Conservation (phyloP, 192 early-diverging fungal genomes). For the Radiomyces spectabilis region DNA sequence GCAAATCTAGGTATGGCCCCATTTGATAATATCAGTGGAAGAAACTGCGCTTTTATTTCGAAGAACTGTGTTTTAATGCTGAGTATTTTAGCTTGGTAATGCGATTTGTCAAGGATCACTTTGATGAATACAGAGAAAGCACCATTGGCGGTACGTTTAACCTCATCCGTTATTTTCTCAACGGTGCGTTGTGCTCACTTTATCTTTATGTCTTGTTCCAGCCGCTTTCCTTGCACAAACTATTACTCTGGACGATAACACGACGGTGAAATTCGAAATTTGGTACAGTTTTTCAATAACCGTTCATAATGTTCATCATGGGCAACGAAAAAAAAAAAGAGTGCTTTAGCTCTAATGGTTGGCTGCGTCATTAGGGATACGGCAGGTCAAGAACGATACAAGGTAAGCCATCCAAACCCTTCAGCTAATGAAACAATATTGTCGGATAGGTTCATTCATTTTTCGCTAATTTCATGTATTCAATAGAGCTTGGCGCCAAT, state of each 20-base stretch:
- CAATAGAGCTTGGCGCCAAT: conserved; percentile 58
- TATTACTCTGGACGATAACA: conserved; percentile 77
- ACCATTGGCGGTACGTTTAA: conserved; percentile 68
- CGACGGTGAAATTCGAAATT: conserved; percentile 91
- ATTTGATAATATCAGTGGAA: neutral
- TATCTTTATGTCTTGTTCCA: conserved; percentile 11
- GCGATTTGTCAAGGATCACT: conserved; percentile 89
- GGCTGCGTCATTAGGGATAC: conserved; percentile 46
- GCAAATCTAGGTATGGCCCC: conserved; percentile 53
- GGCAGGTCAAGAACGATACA: conserved; percentile 66
- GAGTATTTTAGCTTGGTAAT: conserved; percentile 53
- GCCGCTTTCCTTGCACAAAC: conserved; percentile 74
- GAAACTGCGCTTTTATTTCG: neutral
- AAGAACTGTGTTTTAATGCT: neutral
- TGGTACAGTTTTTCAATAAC: too few species aligned
- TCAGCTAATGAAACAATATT: neutral
- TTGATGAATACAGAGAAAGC: conserved; percentile 89
- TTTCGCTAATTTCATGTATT: too few species aligned
- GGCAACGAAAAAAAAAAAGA: neutral
- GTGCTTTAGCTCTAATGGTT: neutral
- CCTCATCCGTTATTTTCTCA: neutral
- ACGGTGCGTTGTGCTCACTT: neutral
- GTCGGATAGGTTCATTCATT: too few species aligned
- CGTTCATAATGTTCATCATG: too few species aligned
- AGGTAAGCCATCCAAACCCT: conserved; percentile 26